A percentile compares a stretch with the other conserved stretches of the same genome.
Conservation (phyloP, 495 filamentous ascomycete genomes). For the Parmelia sp. region DNA sequence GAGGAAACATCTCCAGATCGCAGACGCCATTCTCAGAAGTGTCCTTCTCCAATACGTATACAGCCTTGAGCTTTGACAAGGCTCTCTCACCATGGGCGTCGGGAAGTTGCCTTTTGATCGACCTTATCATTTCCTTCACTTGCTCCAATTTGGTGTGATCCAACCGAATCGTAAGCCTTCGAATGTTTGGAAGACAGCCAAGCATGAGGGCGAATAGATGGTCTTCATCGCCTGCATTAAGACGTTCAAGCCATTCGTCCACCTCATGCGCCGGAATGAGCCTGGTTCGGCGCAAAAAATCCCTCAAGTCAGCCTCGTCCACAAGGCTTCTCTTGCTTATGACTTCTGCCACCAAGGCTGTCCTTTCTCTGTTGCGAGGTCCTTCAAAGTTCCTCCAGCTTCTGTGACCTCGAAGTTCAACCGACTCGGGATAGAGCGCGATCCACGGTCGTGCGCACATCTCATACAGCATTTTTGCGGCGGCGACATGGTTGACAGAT, state of each 20-base stretch:
- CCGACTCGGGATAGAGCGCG: slow-evolving; percentile 18
- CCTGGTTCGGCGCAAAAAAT: slow-evolving; percentile 6
- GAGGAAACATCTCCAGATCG: slow-evolving; percentile 23
- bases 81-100: slow-evolving; percentile 5
- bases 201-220: slow-evolving; percentile 23
- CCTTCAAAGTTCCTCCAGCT: slow-evolving; percentile 21
- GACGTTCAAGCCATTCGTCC: slow-evolving; percentile 8
- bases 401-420: slow-evolving; percentile 17
- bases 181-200: slow-evolving; percentile 18
- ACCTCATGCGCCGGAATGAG: slow-evolving; percentile 16
- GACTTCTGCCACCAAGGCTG: slow-evolving; percentile 12
- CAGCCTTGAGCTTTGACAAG: slow-evolving; percentile 19
- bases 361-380: slow-evolving; percentile 10
- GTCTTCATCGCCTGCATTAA: slow-evolving; percentile 21
- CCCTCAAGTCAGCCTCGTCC: slow-evolving; percentile 16
- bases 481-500: slow-evolving; percentile 17
- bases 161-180: slow-evolving; percentile 17
- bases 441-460: slow-evolving; percentile 23
- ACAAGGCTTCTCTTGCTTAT: slow-evolving; percentile 7
- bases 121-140: slow-evolving; percentile 23
- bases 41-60: slow-evolving; percentile 18
- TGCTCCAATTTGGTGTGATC: slow-evolving; percentile 21
- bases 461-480: slow-evolving; percentile 22
- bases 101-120: slow-evolving; percentile 15
- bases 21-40: slow-evolving; percentile 9